Evolutionary conservation across 2,329 filamentous ascomycete species (phyloP).

Genomic region (Fusarium coffeatum): DNA sequence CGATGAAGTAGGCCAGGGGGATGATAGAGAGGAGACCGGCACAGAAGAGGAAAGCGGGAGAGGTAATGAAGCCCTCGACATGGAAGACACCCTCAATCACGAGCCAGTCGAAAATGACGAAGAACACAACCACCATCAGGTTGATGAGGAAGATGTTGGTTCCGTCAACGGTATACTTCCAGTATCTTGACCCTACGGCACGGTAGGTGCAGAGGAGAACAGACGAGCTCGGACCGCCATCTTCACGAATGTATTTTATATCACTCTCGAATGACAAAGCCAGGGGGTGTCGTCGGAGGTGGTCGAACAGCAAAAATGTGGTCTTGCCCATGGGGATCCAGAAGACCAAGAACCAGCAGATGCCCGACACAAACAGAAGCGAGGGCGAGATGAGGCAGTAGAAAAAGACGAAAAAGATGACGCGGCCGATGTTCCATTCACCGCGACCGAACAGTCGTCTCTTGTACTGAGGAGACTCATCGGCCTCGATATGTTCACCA

Average conservation of each 20-base stretch:
- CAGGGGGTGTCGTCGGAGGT: constrained; percentile 90
- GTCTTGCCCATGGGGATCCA: constrained; percentile 99
- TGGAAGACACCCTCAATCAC: constrained; percentile 77
- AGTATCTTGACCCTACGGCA: constrained; percentile 93
- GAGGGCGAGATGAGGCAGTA: constrained; percentile 91
- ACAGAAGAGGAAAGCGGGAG: constrained; percentile 86
- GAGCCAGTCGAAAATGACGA: constrained; percentile 93
- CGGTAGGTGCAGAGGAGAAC: constrained; percentile 97
- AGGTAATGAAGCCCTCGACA: constrained; percentile 78
- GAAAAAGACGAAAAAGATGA: constrained; percentile 97
- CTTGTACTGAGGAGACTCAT: constrained; percentile 66
- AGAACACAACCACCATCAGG: constrained; percentile 90
- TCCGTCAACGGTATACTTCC: constrained; percentile 98
- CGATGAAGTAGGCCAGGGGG: constrained; percentile 96
- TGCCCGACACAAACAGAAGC: constrained; percentile 83
- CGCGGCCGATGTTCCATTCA: constrained; percentile 92
- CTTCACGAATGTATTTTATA: constrained; percentile 76
- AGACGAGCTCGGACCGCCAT: constrained; percentile 79
- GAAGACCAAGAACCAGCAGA: constrained; percentile 98
- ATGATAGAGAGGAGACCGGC: constrained; percentile 92
- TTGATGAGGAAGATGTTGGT: constrained; percentile 99
- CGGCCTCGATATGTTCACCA: constrained; percentile 66
- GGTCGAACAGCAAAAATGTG: constrained; percentile 87
- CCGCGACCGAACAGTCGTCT: constrained; percentile 92
- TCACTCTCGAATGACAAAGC: constrained; percentile 95